Evolutionary conservation across 2,329 filamentous ascomycete genomes (phyloP).

Genomic region (Diaporthe humulicola): DNA sequence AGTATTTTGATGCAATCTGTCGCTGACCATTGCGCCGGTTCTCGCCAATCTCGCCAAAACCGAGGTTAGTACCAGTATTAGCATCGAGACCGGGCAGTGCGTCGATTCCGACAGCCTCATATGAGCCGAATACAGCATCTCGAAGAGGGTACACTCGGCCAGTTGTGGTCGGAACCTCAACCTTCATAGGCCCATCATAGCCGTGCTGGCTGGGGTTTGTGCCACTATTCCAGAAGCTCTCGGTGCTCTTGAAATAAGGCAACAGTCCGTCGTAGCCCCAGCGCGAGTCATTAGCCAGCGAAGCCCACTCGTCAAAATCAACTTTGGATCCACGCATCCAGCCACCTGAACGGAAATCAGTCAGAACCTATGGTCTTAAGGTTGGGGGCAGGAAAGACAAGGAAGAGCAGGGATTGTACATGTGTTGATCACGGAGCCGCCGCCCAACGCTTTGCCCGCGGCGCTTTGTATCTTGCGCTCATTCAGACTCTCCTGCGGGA

Average conservation of each 20-base stretch:
- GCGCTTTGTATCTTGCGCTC: conserved; percentile 41
- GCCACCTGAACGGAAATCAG: background rate
- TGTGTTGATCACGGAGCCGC: conserved; percentile 53
- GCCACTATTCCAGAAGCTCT: conserved; percentile 44
- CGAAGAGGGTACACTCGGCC: conserved; percentile 51
- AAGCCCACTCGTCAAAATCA: conserved; percentile 59
- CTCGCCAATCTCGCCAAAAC: conserved; percentile 45
- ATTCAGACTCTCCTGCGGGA: conserved; percentile 44
- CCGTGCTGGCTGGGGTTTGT: conserved; percentile 13
- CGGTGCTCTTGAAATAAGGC: conserved; percentile 55
- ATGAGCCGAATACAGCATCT: background rate
- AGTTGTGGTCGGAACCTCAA: conserved; percentile 45
- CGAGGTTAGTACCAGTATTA: conserved; percentile 44
- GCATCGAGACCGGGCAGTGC: conserved; percentile 39
- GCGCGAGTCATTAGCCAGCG: conserved; percentile 48
- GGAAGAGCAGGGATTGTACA: conserved; percentile 32
- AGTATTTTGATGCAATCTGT: conserved; percentile 39
- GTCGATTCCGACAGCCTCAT: background rate
- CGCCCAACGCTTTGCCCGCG: conserved; percentile 52
- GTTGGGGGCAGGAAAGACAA: background rate
- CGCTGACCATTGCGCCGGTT: conserved; percentile 42
- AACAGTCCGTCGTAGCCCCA: conserved; percentile 57
- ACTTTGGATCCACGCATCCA: conserved; percentile 56
- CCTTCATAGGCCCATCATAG: conserved; percentile 38
- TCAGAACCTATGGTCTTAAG: background rate